phyloP scores from a whole-genome alignment of 495 filamentous ascomycete genomes.

The Aspergillus egyptiacus region DNA sequence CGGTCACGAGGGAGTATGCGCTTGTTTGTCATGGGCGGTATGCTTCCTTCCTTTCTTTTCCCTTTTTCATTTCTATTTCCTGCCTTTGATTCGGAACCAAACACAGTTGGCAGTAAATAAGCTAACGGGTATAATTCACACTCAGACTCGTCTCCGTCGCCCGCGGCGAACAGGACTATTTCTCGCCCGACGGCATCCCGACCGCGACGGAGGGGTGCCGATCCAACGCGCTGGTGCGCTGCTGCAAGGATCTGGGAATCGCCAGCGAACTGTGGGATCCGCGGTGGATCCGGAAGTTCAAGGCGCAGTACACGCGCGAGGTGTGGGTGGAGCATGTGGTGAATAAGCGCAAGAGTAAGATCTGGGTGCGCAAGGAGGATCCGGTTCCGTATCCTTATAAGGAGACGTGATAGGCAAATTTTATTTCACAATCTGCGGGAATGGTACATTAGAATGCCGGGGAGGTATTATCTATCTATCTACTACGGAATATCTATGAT shows the following conservation, averaged over 20 bases:
- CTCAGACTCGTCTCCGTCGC: slow-evolving; percentile 71
- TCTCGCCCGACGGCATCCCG: slow-evolving; percentile 85
- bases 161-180: slow-evolving; percentile 93
- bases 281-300: slow-evolving; percentile 71
- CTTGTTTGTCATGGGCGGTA: slow-evolving; percentile 85
- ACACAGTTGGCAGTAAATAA: too few relatives aligned
- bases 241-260: slow-evolving; percentile 95
- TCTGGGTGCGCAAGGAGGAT: slow-evolving; percentile 84
- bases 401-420: slow-evolving; percentile 36
- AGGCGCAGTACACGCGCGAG: slow-evolving; percentile 65
- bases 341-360: slow-evolving; percentile 82
- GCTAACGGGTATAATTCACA: not conserved
- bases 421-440: too few relatives aligned
- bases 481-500: too few relatives aligned
- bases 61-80: not conserved
- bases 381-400: slow-evolving; percentile 73
- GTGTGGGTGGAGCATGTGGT: slow-evolving; percentile 74
- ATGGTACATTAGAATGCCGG: too few relatives aligned
- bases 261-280: slow-evolving; percentile 97
- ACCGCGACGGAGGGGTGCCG: slow-evolving; percentile 96
- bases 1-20: slow-evolving; percentile 92
- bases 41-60: slow-evolving; percentile 24
- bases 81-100: too few relatives aligned
- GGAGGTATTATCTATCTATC: too few relatives aligned
- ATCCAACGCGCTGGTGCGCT: slow-evolving; percentile 92